Evolutionary conservation across 2,329 filamentous ascomycete genomes (phyloP).

Genomic region (Davidsoniella virescens): DNA sequence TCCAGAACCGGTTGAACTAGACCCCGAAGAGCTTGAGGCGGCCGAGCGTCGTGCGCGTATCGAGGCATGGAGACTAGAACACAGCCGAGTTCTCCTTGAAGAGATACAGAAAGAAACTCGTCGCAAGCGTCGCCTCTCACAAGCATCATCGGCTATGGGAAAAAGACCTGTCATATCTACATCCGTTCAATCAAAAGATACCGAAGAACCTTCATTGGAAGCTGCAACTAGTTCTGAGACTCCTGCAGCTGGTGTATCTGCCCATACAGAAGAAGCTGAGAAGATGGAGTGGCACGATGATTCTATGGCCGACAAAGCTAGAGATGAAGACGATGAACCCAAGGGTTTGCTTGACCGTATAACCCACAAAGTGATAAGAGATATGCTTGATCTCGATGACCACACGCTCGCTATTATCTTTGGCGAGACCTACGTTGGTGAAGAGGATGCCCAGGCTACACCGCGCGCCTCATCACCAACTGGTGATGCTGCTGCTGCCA

Average conservation of each 20-base stretch:
- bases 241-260: neutral
- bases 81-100: constrained; percentile 69
- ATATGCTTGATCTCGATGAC: constrained; percentile 85
- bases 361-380: constrained; percentile 71
- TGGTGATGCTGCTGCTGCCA: constrained; percentile 19
- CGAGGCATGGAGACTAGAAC: constrained; percentile 81
- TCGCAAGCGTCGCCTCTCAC: constrained; percentile 43
- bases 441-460: constrained; percentile 30
- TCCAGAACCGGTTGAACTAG: constrained; percentile 27
- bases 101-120: constrained; percentile 78
- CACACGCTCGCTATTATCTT: constrained; percentile 70
- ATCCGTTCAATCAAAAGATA: constrained; percentile 9
- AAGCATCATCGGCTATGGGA: constrained; percentile 26
- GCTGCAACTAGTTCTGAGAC: neutral
- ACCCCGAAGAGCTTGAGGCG: constrained; percentile 42
- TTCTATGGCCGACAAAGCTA: constrained; percentile 38
- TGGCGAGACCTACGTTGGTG: constrained; percentile 54
- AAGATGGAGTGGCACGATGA: constrained; percentile 15
- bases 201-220: neutral
- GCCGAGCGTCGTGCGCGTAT: constrained; percentile 68
- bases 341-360: constrained; percentile 67
- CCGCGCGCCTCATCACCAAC: constrained; percentile 26
- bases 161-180: constrained; percentile 1
- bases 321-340: constrained; percentile 27
- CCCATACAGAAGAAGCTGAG: constrained; percentile 8